A percentile compares a stretch with the other conserved stretches of the same genome.
Evolutionary conservation across 2,329 filamentous ascomycete species (phyloP).

Genomic region (Nothopassalora personata): DNA sequence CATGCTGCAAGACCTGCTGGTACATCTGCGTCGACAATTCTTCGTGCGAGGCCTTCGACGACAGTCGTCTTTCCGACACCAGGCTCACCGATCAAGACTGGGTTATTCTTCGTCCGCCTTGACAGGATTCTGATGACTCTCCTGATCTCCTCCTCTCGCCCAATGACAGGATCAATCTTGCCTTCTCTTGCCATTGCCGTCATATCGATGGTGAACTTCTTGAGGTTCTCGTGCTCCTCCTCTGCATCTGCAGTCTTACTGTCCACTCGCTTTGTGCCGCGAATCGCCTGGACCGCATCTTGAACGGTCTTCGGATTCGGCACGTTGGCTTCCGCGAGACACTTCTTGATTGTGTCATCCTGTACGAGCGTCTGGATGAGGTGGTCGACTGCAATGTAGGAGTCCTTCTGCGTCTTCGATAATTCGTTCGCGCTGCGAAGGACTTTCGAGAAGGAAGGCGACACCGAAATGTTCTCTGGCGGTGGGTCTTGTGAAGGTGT

Average conservation of each 20-base stretch:
- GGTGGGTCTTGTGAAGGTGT: slow-evolving; percentile 92
- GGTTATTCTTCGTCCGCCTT: slow-evolving; percentile 95
- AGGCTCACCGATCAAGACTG: slow-evolving; percentile 93
- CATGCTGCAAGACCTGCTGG: slow-evolving; percentile 92
- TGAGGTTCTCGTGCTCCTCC: slow-evolving; percentile 87
- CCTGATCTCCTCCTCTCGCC: slow-evolving; percentile 90
- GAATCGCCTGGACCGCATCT: slow-evolving; percentile 82
- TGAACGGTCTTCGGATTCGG: slow-evolving; percentile 88
- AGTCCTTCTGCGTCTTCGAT: slow-evolving; percentile 96
- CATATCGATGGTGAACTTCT: slow-evolving; percentile 99
- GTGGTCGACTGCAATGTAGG: slow-evolving; percentile 90
- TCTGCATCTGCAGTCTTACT: slow-evolving; percentile 94
- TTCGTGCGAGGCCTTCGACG: slow-evolving; percentile 88
- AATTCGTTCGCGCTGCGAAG: slow-evolving; percentile 80
- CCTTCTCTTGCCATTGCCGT: slow-evolving; percentile 92
- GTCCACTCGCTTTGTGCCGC: slow-evolving; percentile 88
- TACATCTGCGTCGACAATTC: slow-evolving; percentile 94
- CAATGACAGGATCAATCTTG: slow-evolving; percentile 96
- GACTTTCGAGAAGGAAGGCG: slow-evolving; percentile 75
- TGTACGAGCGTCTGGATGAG: slow-evolving; percentile 81
- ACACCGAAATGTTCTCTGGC: slow-evolving; percentile 78
- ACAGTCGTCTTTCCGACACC: slow-evolving; percentile 99
- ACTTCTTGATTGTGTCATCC: slow-evolving; percentile 66
- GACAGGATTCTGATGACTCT: slow-evolving; percentile 88
- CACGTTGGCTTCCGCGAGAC: slow-evolving; percentile 79